Evolutionary conservation across 768 basidiomycete genomes (phyloP).

Genomic region (Leccinum variicolor): DNA sequence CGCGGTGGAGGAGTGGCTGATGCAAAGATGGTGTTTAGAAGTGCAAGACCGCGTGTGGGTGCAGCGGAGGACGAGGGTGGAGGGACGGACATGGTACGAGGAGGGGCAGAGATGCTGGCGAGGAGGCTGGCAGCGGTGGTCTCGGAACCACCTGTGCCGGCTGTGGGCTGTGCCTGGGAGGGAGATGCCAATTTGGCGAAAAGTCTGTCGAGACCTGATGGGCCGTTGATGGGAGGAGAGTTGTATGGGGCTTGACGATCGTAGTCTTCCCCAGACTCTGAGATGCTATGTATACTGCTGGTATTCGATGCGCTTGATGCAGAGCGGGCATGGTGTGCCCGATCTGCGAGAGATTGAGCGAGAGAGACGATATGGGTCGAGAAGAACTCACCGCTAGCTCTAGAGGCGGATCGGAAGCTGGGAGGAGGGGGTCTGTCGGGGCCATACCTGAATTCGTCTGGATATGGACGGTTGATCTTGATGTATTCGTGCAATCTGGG

Average conservation of each 20-base stretch:
- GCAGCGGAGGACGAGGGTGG: conserved; percentile 27
- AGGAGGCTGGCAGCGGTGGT: conserved; percentile 43
- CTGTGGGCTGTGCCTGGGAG: conserved; percentile 18
- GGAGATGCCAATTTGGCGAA: conserved; percentile 37
- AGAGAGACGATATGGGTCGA: background rate
- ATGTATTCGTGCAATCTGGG: conserved; percentile 62
- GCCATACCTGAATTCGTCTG: conserved; percentile 67
- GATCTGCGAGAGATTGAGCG: conserved; percentile 20
- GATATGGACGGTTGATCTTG: conserved; percentile 64
- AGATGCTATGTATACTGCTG: conserved; percentile 34
- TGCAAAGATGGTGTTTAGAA: conserved; percentile 72
- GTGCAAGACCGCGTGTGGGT: conserved; percentile 48
- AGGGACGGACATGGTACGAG: conserved; percentile 29
- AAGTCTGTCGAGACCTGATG: conserved; percentile 43
- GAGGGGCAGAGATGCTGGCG: conserved; percentile 45
- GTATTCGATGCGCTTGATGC: conserved; percentile 32
- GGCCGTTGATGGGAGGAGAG: conserved; percentile 12
- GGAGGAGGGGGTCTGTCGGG: conserved; percentile 64
- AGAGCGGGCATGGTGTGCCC: conserved; percentile 26
- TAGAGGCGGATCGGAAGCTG: conserved; percentile 37
- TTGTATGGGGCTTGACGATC: conserved; percentile 10
- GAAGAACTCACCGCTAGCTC: conserved; percentile 24
- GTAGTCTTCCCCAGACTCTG: conserved; percentile 31
- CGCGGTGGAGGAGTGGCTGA: conserved; percentile 46
- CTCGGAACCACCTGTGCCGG: conserved; percentile 23